Conservation (phyloP, 768 basidiomycete genomes). For the Mycena chlorophos region DNA sequence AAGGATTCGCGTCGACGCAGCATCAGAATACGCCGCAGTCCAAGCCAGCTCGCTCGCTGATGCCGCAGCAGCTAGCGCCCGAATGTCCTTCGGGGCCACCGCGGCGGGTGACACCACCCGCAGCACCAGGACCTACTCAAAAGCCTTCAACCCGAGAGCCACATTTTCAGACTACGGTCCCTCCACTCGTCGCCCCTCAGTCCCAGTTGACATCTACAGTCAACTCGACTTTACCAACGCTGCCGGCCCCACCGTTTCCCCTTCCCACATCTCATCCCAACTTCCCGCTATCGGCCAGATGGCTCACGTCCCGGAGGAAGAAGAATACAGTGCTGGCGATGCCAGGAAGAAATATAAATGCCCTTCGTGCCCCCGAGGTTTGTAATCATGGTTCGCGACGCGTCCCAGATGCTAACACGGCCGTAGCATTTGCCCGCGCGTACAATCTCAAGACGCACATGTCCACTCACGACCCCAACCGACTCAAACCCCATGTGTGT, state of each 20-base stretch:
- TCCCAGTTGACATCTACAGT: constrained; percentile 49
- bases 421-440: constrained; percentile 82
- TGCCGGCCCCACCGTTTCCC: constrained; percentile 56
- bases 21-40: constrained; percentile 53
- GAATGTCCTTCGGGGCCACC: constrained; percentile 57
- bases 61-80: constrained; percentile 45
- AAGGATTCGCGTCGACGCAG: constrained; percentile 53
- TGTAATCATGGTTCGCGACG: constrained; percentile 19
- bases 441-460: constrained; percentile 96
- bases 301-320: constrained; percentile 39
- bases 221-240: constrained; percentile 50
- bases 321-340: constrained; percentile 55
- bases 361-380: constrained; percentile 71
- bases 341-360: constrained; percentile 82
- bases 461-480: constrained; percentile 91
- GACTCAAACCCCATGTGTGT: constrained; percentile 87
- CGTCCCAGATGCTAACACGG: constrained; percentile 1
- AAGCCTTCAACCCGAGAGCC: constrained; percentile 43
- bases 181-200: constrained; percentile 46
- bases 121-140: constrained; percentile 34
- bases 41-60: constrained; percentile 42
- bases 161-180: constrained; percentile 72
- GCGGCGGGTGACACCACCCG: constrained; percentile 34
- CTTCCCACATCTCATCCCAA: constrained; percentile 53
- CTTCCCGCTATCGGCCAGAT: constrained; percentile 47